Conservation (phyloP, 768 basidiomycete species). For the Holtermanniella nyarrowii region DNA sequence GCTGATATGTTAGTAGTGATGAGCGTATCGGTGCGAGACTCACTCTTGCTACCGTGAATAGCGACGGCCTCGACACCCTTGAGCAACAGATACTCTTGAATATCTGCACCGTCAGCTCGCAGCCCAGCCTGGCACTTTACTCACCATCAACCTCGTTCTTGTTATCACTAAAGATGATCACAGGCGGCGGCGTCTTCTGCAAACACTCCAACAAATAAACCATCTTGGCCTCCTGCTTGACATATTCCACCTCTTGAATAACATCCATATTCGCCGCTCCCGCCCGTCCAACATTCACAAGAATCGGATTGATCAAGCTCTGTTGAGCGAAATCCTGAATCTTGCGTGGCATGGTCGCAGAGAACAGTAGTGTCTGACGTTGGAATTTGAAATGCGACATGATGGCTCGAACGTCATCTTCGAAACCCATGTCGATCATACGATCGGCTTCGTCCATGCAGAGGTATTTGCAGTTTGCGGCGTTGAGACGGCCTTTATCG, state of each 20-base stretch:
- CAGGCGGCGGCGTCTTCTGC: slow-evolving; percentile 96
- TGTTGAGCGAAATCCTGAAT: slow-evolving; percentile 98
- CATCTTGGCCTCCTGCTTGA: slow-evolving; percentile 99
- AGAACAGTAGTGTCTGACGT: slow-evolving; percentile 92
- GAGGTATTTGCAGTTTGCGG: slow-evolving; percentile 89
- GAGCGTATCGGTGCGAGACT: slow-evolving; percentile 22
- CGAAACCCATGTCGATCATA: slow-evolving; percentile 97
- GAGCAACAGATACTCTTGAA: slow-evolving; percentile 90
- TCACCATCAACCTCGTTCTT: slow-evolving; percentile 99
- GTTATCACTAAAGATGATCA: slow-evolving; percentile 96
- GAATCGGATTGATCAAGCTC: slow-evolving; percentile 83
- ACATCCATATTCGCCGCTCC: slow-evolving; percentile 97
- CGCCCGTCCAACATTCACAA: slow-evolving; percentile 95
- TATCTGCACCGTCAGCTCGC: slow-evolving; percentile 53
- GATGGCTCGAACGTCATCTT: slow-evolving; percentile 89
- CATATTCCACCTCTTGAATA: slow-evolving; percentile 84
- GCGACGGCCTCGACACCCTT: slow-evolving; percentile 98
- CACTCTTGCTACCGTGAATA: slow-evolving; percentile 95
- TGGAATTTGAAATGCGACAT: slow-evolving; percentile 99
- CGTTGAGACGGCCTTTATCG: slow-evolving; percentile 84
- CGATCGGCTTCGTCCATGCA: slow-evolving; percentile 96
- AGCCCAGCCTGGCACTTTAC: slow-evolving; percentile 15
- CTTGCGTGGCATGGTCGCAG: slow-evolving; percentile 97
- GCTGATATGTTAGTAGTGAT: slow-evolving; percentile 45
- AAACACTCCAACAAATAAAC: slow-evolving; percentile 94